phyloP scores from a whole-genome alignment of 2,329 filamentous ascomycete genomes.

The Stagonosporopsis vannaccii region DNA sequence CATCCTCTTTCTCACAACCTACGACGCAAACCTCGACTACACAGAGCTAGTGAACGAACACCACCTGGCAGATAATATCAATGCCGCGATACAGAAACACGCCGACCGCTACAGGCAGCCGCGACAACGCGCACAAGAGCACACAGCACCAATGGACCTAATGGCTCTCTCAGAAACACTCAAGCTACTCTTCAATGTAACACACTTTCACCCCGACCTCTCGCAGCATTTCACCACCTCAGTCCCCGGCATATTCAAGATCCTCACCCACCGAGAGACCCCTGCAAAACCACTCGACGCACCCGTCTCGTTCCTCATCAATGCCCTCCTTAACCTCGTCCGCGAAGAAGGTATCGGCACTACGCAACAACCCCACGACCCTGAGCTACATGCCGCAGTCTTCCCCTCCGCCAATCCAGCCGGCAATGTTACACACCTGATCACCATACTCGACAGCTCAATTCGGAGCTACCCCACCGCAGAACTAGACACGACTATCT shows the following conservation, averaged over 20 bases:
- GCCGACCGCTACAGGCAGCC: constrained; percentile 53
- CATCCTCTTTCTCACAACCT: constrained; percentile 81
- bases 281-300: constrained; percentile 73
- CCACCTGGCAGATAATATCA: constrained; percentile 71
- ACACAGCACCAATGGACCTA: constrained; percentile 69
- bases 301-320: constrained; percentile 75
- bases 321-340: constrained; percentile 81
- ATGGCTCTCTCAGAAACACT: constrained; percentile 84
- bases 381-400: constrained; percentile 59
- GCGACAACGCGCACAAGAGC: constrained; percentile 33
- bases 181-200: constrained; percentile 89
- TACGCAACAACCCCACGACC: constrained; percentile 48
- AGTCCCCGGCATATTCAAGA: constrained; percentile 72
- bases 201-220: constrained; percentile 73
- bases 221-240: constrained; percentile 69
- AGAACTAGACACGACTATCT: constrained; percentile 75
- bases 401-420: constrained; percentile 71
- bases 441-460: constrained; percentile 73
- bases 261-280: constrained; percentile 69
- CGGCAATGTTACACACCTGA: constrained; percentile 68
- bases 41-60: constrained; percentile 70
- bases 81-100: constrained; percentile 74
- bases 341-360: constrained; percentile 59
- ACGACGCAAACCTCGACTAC: constrained; percentile 74
- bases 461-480: constrained; percentile 68